Conservation (phyloP, 306 rosid species). For the Vigna unguiculata region DNA sequence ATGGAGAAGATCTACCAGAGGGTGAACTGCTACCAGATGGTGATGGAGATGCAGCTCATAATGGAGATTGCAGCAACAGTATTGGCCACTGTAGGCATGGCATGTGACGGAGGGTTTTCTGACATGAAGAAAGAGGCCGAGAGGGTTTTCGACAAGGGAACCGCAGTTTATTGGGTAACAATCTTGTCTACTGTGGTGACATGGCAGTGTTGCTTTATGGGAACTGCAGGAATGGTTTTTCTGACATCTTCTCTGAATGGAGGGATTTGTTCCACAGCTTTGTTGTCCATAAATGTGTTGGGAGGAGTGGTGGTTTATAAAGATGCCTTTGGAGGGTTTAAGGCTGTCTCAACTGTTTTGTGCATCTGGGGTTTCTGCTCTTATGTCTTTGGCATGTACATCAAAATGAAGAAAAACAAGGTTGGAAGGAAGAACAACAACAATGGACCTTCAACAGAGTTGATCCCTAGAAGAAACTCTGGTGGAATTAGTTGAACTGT, state of each 20-base stretch:
- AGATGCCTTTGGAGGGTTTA: conserved; percentile 61
- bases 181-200: conserved; percentile 56
- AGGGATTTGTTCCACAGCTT: conserved; percentile 73
- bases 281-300: conserved; percentile 71
- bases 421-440: neutral
- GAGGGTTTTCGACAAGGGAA: conserved; percentile 57
- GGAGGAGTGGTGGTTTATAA: conserved; percentile 66
- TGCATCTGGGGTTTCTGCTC: conserved; percentile 79
- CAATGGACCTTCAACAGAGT: conserved; percentile 18
- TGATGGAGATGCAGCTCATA: conserved; percentile 73
- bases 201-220: conserved; percentile 80
- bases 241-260: conserved; percentile 73
- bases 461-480: conserved; percentile 33
- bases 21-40: conserved; percentile 67
- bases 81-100: conserved; percentile 60
- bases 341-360: conserved; percentile 62
- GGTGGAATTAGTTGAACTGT: too few relatives aligned
- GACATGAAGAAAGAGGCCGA: conserved; percentile 59
- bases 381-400: conserved; percentile 66
- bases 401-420: conserved; percentile 37
- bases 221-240: conserved; percentile 87
- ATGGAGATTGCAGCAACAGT: conserved; percentile 76
- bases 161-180: conserved; percentile 51
- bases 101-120: conserved; percentile 51
- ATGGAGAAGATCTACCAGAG: conserved; percentile 61